Conservation (phyloP, 495 filamentous ascomycete genomes). For the Aspergillus bridgeri region DNA sequence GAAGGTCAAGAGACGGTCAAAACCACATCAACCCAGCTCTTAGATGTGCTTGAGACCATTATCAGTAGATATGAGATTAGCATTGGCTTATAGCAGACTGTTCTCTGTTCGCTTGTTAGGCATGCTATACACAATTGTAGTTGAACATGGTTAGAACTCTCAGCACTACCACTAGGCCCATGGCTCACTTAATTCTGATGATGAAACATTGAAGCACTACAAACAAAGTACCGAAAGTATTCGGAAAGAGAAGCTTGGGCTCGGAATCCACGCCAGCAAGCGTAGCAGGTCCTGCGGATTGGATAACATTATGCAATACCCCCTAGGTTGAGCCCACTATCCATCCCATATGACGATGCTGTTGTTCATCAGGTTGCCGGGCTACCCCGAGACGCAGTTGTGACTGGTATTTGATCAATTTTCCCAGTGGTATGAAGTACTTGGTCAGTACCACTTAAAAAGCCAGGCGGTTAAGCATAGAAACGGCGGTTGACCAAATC, state of each 20-base stretch:
- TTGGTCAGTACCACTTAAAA: background rate
- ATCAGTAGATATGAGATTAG: background rate
- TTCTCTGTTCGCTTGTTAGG: background rate
- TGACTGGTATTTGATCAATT: background rate
- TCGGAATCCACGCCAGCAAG: too few relatives aligned
- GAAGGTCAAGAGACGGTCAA: background rate
- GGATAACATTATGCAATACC: too few relatives aligned
- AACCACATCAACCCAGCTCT: conserved; percentile 11
- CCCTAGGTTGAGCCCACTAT: too few relatives aligned
- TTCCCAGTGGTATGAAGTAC: background rate
- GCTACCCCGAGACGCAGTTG: background rate
- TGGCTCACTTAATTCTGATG: too few relatives aligned
- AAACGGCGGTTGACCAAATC: conserved; percentile 36
- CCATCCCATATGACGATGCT: too few relatives aligned
- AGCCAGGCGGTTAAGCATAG: conserved; percentile 17
- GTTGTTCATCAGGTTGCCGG: background rate
- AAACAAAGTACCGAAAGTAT: background rate
- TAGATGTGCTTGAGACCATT: background rate
- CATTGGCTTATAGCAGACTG: background rate
- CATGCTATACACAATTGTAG: too few relatives aligned
- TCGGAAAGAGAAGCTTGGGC: too few relatives aligned
- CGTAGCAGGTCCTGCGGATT: too few relatives aligned
- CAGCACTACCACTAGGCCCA: too few relatives aligned
- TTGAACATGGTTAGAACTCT: too few relatives aligned
- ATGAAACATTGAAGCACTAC: background rate